Percentiles rank a stretch among this genome's conserved stretches.
Evolutionary conservation across 495 filamentous ascomycete species (phyloP).

Genomic region (Pseudomonodictys pantanalensis): DNA sequence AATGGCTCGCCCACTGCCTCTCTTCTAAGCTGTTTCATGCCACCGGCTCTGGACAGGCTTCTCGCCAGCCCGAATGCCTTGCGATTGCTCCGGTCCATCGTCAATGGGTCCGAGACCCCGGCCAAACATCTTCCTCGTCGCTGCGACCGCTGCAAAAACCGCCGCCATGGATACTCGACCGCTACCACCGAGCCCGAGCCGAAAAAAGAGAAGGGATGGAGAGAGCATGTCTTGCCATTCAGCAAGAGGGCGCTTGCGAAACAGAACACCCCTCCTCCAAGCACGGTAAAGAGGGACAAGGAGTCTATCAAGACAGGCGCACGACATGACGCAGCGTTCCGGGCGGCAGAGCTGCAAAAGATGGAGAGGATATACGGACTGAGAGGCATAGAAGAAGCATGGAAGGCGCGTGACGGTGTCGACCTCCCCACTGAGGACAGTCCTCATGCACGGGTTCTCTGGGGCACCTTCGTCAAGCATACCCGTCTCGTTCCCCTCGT

Average conservation of each 20-base stretch:
- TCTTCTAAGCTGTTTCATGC: constrained; percentile 22
- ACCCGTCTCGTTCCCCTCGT: constrained; percentile 50
- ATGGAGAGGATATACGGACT: constrained; percentile 59
- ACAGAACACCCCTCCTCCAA: no score
- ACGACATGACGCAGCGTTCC: constrained; percentile 55
- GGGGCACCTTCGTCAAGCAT: constrained; percentile 54
- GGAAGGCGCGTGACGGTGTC: constrained; percentile 53
- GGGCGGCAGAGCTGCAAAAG: constrained; percentile 63
- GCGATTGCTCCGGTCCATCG: constrained; percentile 25
- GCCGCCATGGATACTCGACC: constrained; percentile 8
- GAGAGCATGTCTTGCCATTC: not conserved
- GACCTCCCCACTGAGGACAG: constrained; percentile 50
- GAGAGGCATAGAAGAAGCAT: constrained; percentile 59
- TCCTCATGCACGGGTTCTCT: constrained; percentile 52
- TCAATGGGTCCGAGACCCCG: constrained; percentile 9
- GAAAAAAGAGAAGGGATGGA: not conserved
- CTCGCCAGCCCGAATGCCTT: constrained; percentile 35
- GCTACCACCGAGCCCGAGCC: not conserved
- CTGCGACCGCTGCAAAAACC: constrained; percentile 2
- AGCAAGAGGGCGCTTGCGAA: not conserved
- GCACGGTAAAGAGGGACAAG: no score
- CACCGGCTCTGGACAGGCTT: constrained; percentile 34
- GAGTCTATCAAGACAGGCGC: constrained; percentile 55
- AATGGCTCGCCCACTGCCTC: constrained; percentile 13
- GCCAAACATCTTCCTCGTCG: constrained; percentile 1